Base-by-base conservation (phyloP, 164 flowering plant genomes). In the Chloranthus sessilifolius region DNA sequence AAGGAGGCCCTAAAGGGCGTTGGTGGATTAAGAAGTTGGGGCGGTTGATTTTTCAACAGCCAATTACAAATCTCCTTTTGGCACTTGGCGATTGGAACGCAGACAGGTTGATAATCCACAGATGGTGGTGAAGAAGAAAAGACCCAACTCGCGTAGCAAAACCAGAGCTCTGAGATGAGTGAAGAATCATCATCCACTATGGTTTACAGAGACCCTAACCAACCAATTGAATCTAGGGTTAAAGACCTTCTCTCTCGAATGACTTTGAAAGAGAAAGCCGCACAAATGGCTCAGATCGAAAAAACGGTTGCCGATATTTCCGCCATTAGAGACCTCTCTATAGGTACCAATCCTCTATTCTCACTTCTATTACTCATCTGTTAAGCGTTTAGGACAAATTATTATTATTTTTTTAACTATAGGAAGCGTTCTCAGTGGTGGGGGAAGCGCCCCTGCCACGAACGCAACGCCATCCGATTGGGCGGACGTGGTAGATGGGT, bases 401-500 rank as follows among this genome's bases (percentile, higher is more conserved):
- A 43, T 3, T 31, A 42, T 43, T 20, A 49, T 58, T 33, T 4
- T 16, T 54, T 15, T 16, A 21, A 7, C 7, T 54, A 46, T 64
- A 82, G 83, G 91, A 33, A 83, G 91, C 52, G 31, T 80, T 47
- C 69, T 83, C 0, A 83, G 67, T 53, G 71, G 68, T 7, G 91
- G 87, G 15, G 87, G 87, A 15, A 78, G 84, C 34, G 68, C 40
- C 3, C 85, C 87, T 0, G 53, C 55, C 17, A 60, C 55, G 22
- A 60, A 62, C 1, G 79, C 84, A 5, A 15, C 55, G 56, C 48
- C 84, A 0, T 39, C 71, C 5, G 83, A 79, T 56, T 83, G 87
- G 85, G 85, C 80, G 2, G 80, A 83, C 45, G 81, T 77, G 91
- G 57, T 81, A 5, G 91, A 81, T 45, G 48, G 53, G 7, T 77